phyloP scores from a whole-genome alignment of 2,329 filamentous ascomycete species.

The Arthrobotrys pseudoclavata region DNA sequence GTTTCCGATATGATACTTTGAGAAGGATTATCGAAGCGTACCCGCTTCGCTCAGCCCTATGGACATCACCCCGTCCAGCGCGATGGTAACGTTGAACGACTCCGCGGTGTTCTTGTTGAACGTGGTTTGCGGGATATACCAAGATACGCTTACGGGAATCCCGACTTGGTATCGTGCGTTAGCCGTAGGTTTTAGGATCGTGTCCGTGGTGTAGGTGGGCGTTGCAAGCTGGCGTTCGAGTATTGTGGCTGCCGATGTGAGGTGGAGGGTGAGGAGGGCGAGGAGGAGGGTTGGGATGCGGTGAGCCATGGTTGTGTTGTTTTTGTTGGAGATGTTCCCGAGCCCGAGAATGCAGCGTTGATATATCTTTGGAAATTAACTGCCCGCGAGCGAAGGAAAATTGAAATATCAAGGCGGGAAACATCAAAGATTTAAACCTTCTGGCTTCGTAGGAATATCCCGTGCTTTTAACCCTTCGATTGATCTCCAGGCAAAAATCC shows the following conservation, averaged over 20 bases:
- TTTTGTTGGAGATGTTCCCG: not conserved
- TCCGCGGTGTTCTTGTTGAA: constrained; percentile 34
- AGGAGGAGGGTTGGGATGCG: not conserved
- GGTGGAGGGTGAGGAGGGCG: constrained; percentile 1
- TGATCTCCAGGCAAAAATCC: constrained; percentile 3
- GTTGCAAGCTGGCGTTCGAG: constrained; percentile 17
- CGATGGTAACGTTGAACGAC: constrained; percentile 50
- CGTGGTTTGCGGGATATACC: constrained; percentile 47
- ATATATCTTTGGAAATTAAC: not conserved
- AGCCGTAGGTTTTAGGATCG: constrained; percentile 44
- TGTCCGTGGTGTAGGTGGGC: constrained; percentile 45
- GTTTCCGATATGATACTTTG: not conserved
- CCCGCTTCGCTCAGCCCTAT: constrained; percentile 31
- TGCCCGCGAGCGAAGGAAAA: not conserved
- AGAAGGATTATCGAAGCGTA: not conserved
- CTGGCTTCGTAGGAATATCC: not conserved
- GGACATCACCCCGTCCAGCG: constrained; percentile 30
- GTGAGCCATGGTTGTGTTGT: constrained; percentile 14
- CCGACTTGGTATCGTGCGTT: constrained; percentile 50
- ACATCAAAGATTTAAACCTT: not conserved
- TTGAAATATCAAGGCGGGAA: not conserved
- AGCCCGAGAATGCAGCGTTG: not conserved
- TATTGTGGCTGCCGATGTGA: constrained; percentile 24
- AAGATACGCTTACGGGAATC: constrained; percentile 37
- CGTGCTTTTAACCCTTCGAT: constrained; percentile 1